phyloP scores from a whole-genome alignment of 176 grass and related monocot species.

The Typha latifolia region DNA sequence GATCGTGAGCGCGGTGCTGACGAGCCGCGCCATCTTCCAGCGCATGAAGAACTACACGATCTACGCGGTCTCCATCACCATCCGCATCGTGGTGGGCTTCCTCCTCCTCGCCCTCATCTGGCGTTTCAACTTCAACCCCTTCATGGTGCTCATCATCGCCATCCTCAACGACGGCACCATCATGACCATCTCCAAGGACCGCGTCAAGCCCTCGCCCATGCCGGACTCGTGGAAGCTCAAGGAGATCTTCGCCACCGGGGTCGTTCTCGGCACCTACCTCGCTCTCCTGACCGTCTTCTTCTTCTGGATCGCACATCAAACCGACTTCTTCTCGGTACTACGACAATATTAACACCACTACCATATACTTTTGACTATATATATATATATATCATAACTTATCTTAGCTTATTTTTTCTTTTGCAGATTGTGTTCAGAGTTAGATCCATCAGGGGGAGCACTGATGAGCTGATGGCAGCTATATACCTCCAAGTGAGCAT shows the following conservation, averaged over 20 bases:
- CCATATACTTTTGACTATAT: too few relatives aligned
- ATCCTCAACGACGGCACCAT: constrained; percentile 94
- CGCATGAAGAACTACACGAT: constrained; percentile 99
- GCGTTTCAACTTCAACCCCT: constrained; percentile 70
- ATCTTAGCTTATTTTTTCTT: too few relatives aligned
- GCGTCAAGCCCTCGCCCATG: constrained; percentile 54
- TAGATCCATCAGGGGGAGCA: constrained; percentile 29
- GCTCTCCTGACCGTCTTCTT: constrained; percentile 75
- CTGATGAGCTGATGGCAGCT: constrained; percentile 43
- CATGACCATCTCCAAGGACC: constrained; percentile 94
- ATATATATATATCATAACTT: too few relatives aligned
- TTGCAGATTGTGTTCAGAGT: constrained; percentile 42
- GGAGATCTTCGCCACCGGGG: constrained; percentile 82
- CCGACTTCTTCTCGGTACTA: constrained; percentile 51
- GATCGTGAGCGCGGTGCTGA: constrained; percentile 67
- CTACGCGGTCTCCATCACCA: constrained; percentile 86
- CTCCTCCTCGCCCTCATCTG: constrained; percentile 75
- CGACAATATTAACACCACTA: neutral
- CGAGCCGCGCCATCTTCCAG: constrained; percentile 76
- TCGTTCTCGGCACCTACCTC: constrained; percentile 77
- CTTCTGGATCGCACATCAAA: constrained; percentile 45
- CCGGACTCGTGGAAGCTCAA: constrained; percentile 62
- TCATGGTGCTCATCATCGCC: constrained; percentile 94
- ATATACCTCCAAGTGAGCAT: constrained; percentile 82
- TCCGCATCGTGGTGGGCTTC: constrained; percentile 71